Percentiles rank a stretch among this genome's conserved stretches.
Conservation (phyloP, 306 rosid genomes). For the Heteromeles arbutifolia region DNA sequence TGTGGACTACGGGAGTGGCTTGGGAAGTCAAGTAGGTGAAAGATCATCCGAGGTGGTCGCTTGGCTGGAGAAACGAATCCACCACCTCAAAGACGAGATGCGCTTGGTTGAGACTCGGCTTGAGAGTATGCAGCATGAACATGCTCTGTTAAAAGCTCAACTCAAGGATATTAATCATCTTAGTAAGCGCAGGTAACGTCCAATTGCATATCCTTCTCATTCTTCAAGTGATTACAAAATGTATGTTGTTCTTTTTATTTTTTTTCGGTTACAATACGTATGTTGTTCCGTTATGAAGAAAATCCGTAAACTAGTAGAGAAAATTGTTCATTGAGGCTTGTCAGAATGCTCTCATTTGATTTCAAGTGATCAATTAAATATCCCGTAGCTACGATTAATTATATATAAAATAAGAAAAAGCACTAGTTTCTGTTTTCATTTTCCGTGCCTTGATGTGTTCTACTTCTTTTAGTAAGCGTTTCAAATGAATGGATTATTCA, state of each 20-base stretch:
- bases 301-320: neutral
- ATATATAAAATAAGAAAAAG: no score
- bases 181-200: constrained; percentile 17
- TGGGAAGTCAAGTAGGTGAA: constrained; percentile 36
- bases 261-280: neutral
- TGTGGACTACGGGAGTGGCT: constrained; percentile 29
- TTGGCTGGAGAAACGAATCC: constrained; percentile 83
- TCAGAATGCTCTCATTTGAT: neutral
- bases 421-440: no score
- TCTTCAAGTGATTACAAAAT: neutral
- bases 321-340: neutral
- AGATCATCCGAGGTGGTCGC: constrained; percentile 47
- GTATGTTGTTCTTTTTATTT: neutral
- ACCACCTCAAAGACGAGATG: constrained; percentile 90
- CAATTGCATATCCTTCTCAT: constrained; percentile 7
- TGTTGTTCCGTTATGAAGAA: neutral
- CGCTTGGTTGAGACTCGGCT: constrained; percentile 78
- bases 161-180: constrained; percentile 49
- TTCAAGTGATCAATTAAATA: neutral
- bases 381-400: neutral
- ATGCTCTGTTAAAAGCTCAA: constrained; percentile 59
- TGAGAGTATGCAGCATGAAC: constrained; percentile 75
- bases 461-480: no score
- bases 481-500: neutral
- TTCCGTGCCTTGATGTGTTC: no score